These are phyloP conservation scores for Pestalotiopsis sp. DNA, from an alignment of 2,329 filamentous ascomycete species.

Conservation along the genomic window DNA sequence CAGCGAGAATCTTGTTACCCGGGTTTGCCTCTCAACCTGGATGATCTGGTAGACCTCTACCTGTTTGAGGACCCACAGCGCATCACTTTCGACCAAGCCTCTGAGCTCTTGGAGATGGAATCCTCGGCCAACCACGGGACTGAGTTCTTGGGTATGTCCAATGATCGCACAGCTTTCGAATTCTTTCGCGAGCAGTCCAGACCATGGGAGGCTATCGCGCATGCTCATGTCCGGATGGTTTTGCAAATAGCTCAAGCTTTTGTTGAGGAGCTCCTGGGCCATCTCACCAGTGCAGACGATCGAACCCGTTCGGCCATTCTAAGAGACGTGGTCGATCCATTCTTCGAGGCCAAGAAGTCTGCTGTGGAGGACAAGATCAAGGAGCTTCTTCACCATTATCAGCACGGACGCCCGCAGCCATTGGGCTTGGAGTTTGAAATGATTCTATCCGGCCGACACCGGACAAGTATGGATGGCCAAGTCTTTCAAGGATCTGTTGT, in stretches of 20 bases:
- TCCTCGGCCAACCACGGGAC: slow-evolving; percentile 14
- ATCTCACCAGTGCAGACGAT: slow-evolving; percentile 8
- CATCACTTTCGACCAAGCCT: slow-evolving; percentile 20
- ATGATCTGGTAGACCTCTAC: slow-evolving; percentile 24
- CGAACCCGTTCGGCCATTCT: slow-evolving; percentile 9
- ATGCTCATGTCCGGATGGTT: slow-evolving; percentile 7
- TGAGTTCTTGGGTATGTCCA: slow-evolving; percentile 16
- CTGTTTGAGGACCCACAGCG: slow-evolving; percentile 30
- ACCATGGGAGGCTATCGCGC: slow-evolving; percentile 15
- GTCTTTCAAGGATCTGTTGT: neutral
- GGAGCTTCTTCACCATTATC: slow-evolving; percentile 15
- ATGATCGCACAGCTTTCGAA: slow-evolving; percentile 10
- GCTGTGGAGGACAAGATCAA: slow-evolving; percentile 9
- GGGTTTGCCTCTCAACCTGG: slow-evolving; percentile 29
- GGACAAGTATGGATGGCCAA: neutral
- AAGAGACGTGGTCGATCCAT: neutral
- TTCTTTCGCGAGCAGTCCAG: slow-evolving; percentile 14
- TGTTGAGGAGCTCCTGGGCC: slow-evolving; percentile 15
- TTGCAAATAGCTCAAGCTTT: slow-evolving; percentile 13
- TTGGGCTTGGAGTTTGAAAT: slow-evolving; percentile 10
- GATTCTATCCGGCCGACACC: neutral
- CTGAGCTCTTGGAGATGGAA: slow-evolving; percentile 11
- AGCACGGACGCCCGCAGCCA: slow-evolving; percentile 1
- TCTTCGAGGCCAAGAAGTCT: neutral
- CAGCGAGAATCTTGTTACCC: neutral